These are phyloP conservation scores for Curvularia hawaiiensis DNA, from an alignment of 2,329 filamentous ascomycete genomes.

Conservation along the genomic window DNA sequence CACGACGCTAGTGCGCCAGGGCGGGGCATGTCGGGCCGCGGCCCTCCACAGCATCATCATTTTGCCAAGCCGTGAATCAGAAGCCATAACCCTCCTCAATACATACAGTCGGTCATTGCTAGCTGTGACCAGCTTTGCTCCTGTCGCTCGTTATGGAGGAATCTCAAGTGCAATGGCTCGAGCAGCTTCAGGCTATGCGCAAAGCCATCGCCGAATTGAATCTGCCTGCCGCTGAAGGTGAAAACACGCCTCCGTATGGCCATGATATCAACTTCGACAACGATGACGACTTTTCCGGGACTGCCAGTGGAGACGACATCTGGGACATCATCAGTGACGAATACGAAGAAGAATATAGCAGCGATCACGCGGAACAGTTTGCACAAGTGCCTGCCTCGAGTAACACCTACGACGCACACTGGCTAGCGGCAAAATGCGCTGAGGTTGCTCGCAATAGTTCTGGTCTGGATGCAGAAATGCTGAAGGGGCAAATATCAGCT, in stretches of 20 bases:
- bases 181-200: constrained; percentile 84
- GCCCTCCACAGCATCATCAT: constrained; percentile 21
- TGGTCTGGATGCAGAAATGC: constrained; percentile 69
- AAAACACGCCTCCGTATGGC: constrained; percentile 57
- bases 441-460: constrained; percentile 68
- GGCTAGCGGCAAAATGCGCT: constrained; percentile 74
- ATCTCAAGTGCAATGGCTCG: constrained; percentile 75
- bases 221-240: constrained; percentile 55
- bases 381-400: constrained; percentile 39
- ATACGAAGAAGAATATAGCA: constrained; percentile 68
- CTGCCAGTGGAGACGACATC: constrained; percentile 75
- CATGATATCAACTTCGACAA: constrained; percentile 68
- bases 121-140: neutral
- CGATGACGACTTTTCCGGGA: constrained; percentile 65
- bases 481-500: constrained; percentile 78
- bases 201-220: constrained; percentile 78
- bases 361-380: constrained; percentile 65
- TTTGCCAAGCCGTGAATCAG: constrained; percentile 18
- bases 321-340: constrained; percentile 90
- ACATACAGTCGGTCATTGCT: neutral
- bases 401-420: constrained; percentile 62
- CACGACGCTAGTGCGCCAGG: constrained; percentile 26
- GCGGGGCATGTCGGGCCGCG: constrained; percentile 30
- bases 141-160: constrained; percentile 50
- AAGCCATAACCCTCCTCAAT: neutral